Conservation (phyloP, 2,329 filamentous ascomycete genomes). For the Hypoxylon sp. region DNA sequence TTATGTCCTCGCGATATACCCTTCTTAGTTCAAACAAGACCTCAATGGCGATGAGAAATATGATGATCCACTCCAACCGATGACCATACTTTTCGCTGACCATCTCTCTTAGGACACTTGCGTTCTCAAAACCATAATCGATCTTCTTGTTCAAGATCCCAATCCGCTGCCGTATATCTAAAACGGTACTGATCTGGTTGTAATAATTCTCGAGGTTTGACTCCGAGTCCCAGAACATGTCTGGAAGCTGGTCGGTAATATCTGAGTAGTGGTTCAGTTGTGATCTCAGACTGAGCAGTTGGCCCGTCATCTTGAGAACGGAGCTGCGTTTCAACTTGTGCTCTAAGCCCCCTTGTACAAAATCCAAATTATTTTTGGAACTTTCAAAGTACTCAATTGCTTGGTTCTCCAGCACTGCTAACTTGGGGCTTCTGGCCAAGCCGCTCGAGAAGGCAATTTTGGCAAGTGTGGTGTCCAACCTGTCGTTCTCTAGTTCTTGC, state of each 20-base stretch:
- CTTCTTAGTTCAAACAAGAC: conserved; percentile 83
- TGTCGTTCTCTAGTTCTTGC: conserved; percentile 59
- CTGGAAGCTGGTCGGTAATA: conserved; percentile 92
- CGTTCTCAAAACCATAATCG: conserved; percentile 97
- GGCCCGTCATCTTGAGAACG: conserved; percentile 93
- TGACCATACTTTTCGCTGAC: conserved; percentile 92
- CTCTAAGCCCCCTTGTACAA: conserved; percentile 71
- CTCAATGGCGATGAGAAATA: conserved; percentile 91
- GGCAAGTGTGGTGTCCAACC: conserved; percentile 77
- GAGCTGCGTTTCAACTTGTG: conserved; percentile 80
- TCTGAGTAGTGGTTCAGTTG: conserved; percentile 98
- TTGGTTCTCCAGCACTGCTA: conserved; percentile 89
- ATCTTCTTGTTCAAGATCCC: conserved; percentile 95
- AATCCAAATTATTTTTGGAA: conserved; percentile 84
- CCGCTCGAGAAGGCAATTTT: conserved; percentile 98
- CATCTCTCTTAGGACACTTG: conserved; percentile 87
- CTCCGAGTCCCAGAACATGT: conserved; percentile 98
- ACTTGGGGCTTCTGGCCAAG: conserved; percentile 90
- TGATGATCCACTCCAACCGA: conserved; percentile 95
- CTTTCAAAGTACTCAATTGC: conserved; percentile 88
- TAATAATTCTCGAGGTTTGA: conserved; percentile 95
- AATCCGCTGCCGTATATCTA: conserved; percentile 94
- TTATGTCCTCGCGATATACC: conserved; percentile 50
- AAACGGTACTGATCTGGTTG: conserved; percentile 88
- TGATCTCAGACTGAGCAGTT: conserved; percentile 88